Percentiles rank a stretch among this genome's conserved stretches.
These are phyloP conservation scores for Globisporangium heterothallicum DNA, from an alignment of 352 stramenopile genomes.

Conservation along the genomic window DNA sequence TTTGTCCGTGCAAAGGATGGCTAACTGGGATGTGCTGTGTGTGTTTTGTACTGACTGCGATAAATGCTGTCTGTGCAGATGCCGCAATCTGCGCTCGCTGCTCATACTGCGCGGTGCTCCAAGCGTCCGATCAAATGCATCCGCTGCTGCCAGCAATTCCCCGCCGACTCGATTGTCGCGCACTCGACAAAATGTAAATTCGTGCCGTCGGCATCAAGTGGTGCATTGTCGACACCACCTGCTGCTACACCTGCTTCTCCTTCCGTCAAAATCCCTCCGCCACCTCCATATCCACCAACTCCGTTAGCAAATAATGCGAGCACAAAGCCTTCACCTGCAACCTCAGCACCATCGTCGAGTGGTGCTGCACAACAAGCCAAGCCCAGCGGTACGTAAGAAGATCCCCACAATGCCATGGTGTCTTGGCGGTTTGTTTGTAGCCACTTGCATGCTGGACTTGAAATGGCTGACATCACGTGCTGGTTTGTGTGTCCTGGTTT, in stretches of 20 bases:
- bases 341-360: not conserved
- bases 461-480: no score
- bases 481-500: not conserved
- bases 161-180: slow-evolving; percentile 62
- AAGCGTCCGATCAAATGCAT: slow-evolving; percentile 83
- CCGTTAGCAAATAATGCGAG: not conserved
- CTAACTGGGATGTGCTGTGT: slow-evolving; percentile 1
- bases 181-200: slow-evolving; percentile 73
- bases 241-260: not conserved
- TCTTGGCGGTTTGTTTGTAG: no score
- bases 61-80: no score
- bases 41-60: no score
- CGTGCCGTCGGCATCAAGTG: slow-evolving; percentile 13
- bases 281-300: slow-evolving; percentile 41
- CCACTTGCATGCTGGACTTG: no score
- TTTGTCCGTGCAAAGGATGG: no score
- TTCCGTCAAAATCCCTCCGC: slow-evolving; percentile 35
- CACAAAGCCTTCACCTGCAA: not conserved
- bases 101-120: slow-evolving; percentile 51
- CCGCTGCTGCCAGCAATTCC: slow-evolving; percentile 72
- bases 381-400: no score
- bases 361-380: no score
- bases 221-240: not conserved
- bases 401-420: no score
- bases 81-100: slow-evolving; percentile 32